Conservation (phyloP, 2,329 filamentous ascomycete species). For the Cylindrodendrum hubeiense region DNA sequence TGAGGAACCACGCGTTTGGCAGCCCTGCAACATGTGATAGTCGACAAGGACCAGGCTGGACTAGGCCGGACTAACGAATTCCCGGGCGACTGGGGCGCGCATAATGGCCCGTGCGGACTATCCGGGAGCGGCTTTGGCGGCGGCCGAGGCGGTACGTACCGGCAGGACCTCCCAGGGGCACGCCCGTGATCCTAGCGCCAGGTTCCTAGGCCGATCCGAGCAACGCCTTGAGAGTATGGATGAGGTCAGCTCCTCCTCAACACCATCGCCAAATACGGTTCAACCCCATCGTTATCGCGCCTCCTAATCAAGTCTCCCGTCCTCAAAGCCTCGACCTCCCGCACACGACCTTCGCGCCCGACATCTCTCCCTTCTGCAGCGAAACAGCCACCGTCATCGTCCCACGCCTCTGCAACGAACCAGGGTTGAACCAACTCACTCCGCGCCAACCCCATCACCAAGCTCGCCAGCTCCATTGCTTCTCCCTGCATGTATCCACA, state of each 20-base stretch:
- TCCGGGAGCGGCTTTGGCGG: not conserved
- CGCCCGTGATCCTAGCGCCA: slow-evolving; percentile 30
- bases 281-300: slow-evolving; percentile 41
- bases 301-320: slow-evolving; percentile 16
- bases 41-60: slow-evolving; percentile 15
- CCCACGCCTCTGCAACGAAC: slow-evolving; percentile 42
- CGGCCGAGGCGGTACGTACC: slow-evolving; percentile 1
- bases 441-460: slow-evolving; percentile 18
- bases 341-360: slow-evolving; percentile 22
- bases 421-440: slow-evolving; percentile 29
- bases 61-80: slow-evolving; percentile 20
- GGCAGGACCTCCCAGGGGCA: slow-evolving; percentile 17
- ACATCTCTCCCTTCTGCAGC: slow-evolving; percentile 27
- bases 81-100: slow-evolving; percentile 6
- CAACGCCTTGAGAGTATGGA: slow-evolving; percentile 22
- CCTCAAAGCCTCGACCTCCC: slow-evolving; percentile 13
- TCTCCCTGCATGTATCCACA: slow-evolving; percentile 43
- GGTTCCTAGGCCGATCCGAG: slow-evolving; percentile 21
- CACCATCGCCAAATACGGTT: slow-evolving; percentile 38
- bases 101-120: slow-evolving; percentile 5
- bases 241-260: slow-evolving; percentile 42
- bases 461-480: slow-evolving; percentile 15
- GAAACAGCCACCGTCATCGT: slow-evolving; percentile 34
- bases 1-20: slow-evolving; percentile 23
- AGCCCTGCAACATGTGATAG: slow-evolving; percentile 26